Evolutionary conservation across 345 rosid genomes (phyloP), one percentile per base, ranked within the genome.

Genomic region (Heritiera littoralis): DNA sequence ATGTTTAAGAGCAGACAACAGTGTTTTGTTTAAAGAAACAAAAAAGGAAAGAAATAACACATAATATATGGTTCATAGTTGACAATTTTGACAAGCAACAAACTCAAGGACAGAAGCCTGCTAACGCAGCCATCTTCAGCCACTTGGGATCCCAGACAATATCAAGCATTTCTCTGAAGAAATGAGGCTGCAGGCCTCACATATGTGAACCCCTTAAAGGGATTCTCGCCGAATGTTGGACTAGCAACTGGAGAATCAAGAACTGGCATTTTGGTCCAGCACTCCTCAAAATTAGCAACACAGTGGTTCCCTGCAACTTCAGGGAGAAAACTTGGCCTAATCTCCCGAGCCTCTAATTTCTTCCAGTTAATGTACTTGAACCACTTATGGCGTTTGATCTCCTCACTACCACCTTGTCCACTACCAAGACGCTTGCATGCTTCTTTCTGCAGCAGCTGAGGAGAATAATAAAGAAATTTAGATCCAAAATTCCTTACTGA

Each of bases 161-260:
- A 38, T 83, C 80, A 80, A 17, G 66, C 13, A 68, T 84, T 84
- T 72, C 80, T 72, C 72, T 66, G 80, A 75, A 84, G 80, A 81
- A 81, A 81, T 49, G 85, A 74, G 9, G 85, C 81, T 0, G 81
- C 81, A 64, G 91, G 83, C 83, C 87, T 79, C 15, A 85, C 88
- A 49, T 88, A 87, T 59, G 85, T 86, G 77, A 82, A 88, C 65
- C 85, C 81, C 52, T 74, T 79, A 63, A 87, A 86, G 32, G 91
- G 91, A 76, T 87, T 88, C 20, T 75, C 86, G 20, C 77, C 79
- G 5, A 66, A 79, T 59, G 86, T 87, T 54, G 89, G 89, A 66
- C 89, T 88, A 30, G 84, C 89, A 78, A 84, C 89, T 35, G 91
- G 91, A 46, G 91, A 86, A 76, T 83, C 89, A 32, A 69, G 74